phyloP scores from a whole-genome alignment of 2,329 filamentous ascomycete species.

The Xylariaceae sp. region DNA sequence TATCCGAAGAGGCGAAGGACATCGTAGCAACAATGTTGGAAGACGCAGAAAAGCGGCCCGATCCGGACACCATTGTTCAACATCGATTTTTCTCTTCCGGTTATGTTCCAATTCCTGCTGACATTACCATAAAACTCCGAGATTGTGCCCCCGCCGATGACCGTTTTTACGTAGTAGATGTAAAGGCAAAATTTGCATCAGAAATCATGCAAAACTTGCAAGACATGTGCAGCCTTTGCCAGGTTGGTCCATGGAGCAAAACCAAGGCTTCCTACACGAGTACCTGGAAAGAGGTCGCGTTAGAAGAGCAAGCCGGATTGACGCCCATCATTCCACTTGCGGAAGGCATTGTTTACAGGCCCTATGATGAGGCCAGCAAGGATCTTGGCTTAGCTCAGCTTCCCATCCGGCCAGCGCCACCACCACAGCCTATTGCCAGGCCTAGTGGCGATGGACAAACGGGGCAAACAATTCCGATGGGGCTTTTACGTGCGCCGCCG shows the following conservation, averaged over 20 bases:
- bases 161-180: constrained; percentile 53
- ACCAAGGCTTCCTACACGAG: constrained; percentile 48
- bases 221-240: constrained; percentile 55
- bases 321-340: constrained; percentile 60
- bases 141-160: constrained; percentile 54
- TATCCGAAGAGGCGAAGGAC: constrained; percentile 72
- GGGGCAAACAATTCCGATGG: constrained; percentile 37
- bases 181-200: constrained; percentile 43
- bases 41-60: constrained; percentile 69
- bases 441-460: constrained; percentile 36
- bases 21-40: constrained; percentile 72
- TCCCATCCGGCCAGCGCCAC: constrained; percentile 31
- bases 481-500: constrained; percentile 50
- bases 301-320: constrained; percentile 63
- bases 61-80: constrained; percentile 72
- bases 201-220: constrained; percentile 50
- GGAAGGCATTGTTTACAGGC: constrained; percentile 59
- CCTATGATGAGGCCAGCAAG: constrained; percentile 57
- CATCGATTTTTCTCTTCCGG: constrained; percentile 76
- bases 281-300: constrained; percentile 62
- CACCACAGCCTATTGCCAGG: constrained; percentile 32
- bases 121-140: constrained; percentile 56
- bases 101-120: constrained; percentile 61
- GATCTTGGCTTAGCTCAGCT: constrained; percentile 45
- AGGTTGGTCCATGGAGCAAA: constrained; percentile 53